These are phyloP conservation scores for Fusarium graminum DNA, from an alignment of 2,329 filamentous ascomycete species.

Conservation along the genomic window DNA sequence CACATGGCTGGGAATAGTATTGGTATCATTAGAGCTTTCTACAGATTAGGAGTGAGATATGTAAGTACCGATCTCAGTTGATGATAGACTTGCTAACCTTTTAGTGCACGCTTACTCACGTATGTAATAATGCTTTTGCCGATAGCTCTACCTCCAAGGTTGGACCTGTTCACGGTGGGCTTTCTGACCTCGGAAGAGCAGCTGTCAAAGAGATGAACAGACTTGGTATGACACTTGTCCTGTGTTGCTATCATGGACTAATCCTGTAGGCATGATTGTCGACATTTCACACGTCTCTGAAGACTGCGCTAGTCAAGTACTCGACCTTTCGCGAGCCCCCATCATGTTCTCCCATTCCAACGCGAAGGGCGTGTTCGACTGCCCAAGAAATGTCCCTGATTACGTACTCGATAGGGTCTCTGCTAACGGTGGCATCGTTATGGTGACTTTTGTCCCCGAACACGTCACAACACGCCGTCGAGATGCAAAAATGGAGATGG, in stretches of 20 bases:
- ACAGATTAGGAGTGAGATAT: slow-evolving; percentile 11
- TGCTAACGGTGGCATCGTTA: not conserved
- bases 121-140: slow-evolving; percentile 10
- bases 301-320: not conserved
- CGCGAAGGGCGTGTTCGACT: slow-evolving; percentile 11
- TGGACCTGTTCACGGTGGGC: not conserved
- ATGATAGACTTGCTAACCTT: fast-evolving
- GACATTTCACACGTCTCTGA: slow-evolving; percentile 10
- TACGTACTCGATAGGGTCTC: not conserved
- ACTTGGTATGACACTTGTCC: not conserved
- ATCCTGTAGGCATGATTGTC: not conserved
- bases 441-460: slow-evolving; percentile 16
- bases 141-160: slow-evolving; percentile 19
- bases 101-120: slow-evolving; percentile 6
- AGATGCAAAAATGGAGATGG: slow-evolving; percentile 19
- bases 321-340: not conserved
- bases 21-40: slow-evolving; percentile 5
- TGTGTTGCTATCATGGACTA: fast-evolving
- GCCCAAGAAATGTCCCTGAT: not conserved
- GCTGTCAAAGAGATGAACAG: slow-evolving; percentile 21
- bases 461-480: not conserved
- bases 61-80: fast-evolving
- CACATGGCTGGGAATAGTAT: slow-evolving; percentile 19
- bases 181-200: slow-evolving; percentile 3
- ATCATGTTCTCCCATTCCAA: slow-evolving; percentile 25